Evolutionary conservation across 2,329 filamentous ascomycete species (phyloP), one percentile per base, ranked within the genome.

Genomic region (Aspergillus pseudoterreus): DNA sequence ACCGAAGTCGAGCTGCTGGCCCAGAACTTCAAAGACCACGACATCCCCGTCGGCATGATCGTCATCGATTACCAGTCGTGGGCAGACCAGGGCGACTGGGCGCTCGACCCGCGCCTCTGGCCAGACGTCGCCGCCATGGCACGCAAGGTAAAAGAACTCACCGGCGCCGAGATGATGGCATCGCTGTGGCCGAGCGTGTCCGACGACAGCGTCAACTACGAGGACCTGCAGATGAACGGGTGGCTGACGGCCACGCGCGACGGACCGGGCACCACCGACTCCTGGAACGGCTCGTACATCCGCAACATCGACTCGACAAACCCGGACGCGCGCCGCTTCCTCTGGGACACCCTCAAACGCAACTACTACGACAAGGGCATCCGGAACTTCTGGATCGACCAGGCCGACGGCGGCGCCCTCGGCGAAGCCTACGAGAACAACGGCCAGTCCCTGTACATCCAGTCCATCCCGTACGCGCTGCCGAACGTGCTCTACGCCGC

Each of bases 121-220:
- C 82, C 83, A 0, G 79, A 86, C 59, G 82, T 81, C n/a, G 71
- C 80, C 17, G 78, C 77, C 2, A 86, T 86, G 83, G 71, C 85
- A 10, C 67, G 71, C 15, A 80, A 84, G 60, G 72, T 86, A 0
- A 73, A 78, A 39, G 69, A 75, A 0, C 63, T 86, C 55, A 72
- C 68, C 1, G 66, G 73, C 0, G 78, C 85, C 32, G 82, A 86
- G 59, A 74, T 85, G 21, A 85, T 86, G 82, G 81, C 85, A 0
- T 85, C 81, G 0, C 79, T 86, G 49, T 86, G 84, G 83, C 83
- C 83, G 0, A 85, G 82, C 0, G 82, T 86, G 0, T 80, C 84
- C 38, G 73, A 74, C 9, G 59, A 66, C 1, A 81, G 77, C 1
- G 77, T 82, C 36, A 84, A 84, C 62, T 85, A 79, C 59, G 57